Percentiles rank a stretch among this genome's conserved stretches.
phyloP scores from a whole-genome alignment of 257 asterid species.

The Solanum clarkiae region DNA sequence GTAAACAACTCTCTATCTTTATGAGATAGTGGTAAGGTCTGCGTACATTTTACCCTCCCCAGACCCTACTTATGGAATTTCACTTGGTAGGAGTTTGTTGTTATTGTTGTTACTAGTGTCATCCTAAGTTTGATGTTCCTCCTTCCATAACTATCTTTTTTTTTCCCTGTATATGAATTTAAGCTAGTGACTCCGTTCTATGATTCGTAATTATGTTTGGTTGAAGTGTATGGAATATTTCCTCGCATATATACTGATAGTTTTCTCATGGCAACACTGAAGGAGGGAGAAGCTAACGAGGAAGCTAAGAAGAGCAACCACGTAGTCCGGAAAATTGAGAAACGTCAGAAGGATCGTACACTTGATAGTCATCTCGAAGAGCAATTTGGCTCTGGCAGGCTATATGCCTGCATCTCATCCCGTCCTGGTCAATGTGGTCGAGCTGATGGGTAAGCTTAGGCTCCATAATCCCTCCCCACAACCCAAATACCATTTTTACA shows the following conservation, averaged over 20 bases:
- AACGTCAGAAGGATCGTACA: slow-evolving; percentile 43
- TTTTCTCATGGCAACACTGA: neutral
- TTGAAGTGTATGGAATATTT: neutral
- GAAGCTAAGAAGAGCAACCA: slow-evolving; percentile 56
- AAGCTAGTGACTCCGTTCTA: neutral
- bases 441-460: slow-evolving; percentile 36
- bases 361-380: slow-evolving; percentile 59
- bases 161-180: neutral
- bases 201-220: neutral
- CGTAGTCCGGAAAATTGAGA: slow-evolving; percentile 45
- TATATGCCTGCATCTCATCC: slow-evolving; percentile 47
- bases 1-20: no score
- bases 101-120: neutral
- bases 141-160: neutral
- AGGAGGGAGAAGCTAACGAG: slow-evolving; percentile 31
- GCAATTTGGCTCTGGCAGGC: slow-evolving; percentile 45
- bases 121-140: neutral
- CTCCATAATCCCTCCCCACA: neutral
- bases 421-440: slow-evolving; percentile 69
- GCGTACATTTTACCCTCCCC: no score
- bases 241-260: neutral
- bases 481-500: neutral
- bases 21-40: no score
- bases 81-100: no score
- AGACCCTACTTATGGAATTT: no score